Evolutionary conservation across 768 basidiomycete genomes (phyloP), one percentile per base, ranked within the genome.

Genomic region (Lactifluus pinguis): DNA sequence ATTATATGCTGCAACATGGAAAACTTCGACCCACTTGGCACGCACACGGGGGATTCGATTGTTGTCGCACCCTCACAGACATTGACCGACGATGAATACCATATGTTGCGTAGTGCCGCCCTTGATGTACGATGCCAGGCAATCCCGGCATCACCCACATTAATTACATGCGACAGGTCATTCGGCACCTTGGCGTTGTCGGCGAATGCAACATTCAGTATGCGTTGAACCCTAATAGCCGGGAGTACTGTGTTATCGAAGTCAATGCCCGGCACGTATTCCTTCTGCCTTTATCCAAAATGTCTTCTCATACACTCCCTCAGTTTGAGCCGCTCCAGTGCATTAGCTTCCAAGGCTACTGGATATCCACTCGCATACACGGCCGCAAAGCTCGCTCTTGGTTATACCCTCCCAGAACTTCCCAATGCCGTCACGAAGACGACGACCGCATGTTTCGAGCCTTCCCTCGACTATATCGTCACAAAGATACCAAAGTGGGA

Each of bases 401-500:
- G 97, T 50, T 84, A 98, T 73, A 98, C 97, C 17, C 85, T 99
- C 34, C 95, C 95, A 6, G 95, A 98, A 77, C 82, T 98, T 21
- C 95, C 95, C 14, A 99, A 99, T 73, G 95, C 97, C 44, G 97
- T 99, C 64, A 99, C 97, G 53, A 99, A 98, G 77, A 95, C 94
- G 3, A 99, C 97, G 1, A 98, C 97, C 10, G 97, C 97, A 2
- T 98, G 97, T 76, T 99, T 98, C 75, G 97, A 99, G 71, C 95
- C 97, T 29, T 95, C 95, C 8, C 80, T 99, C 48, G 97, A 99
- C 74, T 99, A 99, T 74, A 97, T 99, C 69, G 97, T 99, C 62
- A 97, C 94, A 52, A 99, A 99, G 76, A 98, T 99, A 65, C 97
- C 97, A 63, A 98, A 98, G 73, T 98, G 97, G 95, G 97, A 99